Conservation (phyloP, 805 yeast genomes). For the Cyberlindnera sargentensis region DNA sequence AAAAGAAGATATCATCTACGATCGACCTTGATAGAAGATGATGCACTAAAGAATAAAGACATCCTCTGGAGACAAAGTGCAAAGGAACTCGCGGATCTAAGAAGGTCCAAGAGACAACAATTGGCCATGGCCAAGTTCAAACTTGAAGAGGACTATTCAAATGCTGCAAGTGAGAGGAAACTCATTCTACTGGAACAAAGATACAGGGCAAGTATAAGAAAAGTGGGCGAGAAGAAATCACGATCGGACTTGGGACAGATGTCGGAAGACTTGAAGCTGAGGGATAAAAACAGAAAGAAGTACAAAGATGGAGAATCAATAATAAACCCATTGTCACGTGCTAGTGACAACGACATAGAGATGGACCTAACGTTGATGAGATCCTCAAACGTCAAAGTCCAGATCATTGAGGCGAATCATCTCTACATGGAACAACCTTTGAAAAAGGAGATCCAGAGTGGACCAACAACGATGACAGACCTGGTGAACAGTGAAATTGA, state of each 20-base stretch:
- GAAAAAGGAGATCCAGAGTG: slow-evolving; percentile 4
- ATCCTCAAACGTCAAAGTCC: slow-evolving; percentile 6
- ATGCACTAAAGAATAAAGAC: slow-evolving; percentile 11
- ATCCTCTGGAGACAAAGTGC: slow-evolving; percentile 20
- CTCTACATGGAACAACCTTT: slow-evolving; percentile 15
- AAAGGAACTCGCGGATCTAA: slow-evolving; percentile 12
- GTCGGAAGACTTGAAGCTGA: slow-evolving; percentile 6
- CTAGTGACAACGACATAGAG: slow-evolving; percentile 12
- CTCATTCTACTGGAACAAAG: slow-evolving; percentile 6
- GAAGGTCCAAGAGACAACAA: slow-evolving; percentile 4
- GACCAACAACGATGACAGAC: slow-evolving; percentile 23
- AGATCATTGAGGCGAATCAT: slow-evolving; percentile 17
- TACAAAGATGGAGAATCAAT: not conserved
- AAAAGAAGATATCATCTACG: slow-evolving; percentile 15
- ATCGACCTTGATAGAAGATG: slow-evolving; percentile 14
- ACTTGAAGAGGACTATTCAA: slow-evolving; percentile 14
- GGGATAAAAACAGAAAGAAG: not conserved
- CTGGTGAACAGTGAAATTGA: slow-evolving; percentile 21
- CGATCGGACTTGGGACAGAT: slow-evolving; percentile 10
- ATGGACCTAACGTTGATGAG: slow-evolving; percentile 12
- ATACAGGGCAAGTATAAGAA: slow-evolving; percentile 12
- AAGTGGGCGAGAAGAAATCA: slow-evolving; percentile 15
- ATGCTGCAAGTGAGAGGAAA: slow-evolving; percentile 7
- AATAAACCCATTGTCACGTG: slow-evolving; percentile 7
- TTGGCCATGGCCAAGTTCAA: not conserved